Evolutionary conservation across 495 filamentous ascomycete genomes (phyloP), one percentile per base, ranked within the genome.

Genomic region (Aspergillus homomorphus): DNA sequence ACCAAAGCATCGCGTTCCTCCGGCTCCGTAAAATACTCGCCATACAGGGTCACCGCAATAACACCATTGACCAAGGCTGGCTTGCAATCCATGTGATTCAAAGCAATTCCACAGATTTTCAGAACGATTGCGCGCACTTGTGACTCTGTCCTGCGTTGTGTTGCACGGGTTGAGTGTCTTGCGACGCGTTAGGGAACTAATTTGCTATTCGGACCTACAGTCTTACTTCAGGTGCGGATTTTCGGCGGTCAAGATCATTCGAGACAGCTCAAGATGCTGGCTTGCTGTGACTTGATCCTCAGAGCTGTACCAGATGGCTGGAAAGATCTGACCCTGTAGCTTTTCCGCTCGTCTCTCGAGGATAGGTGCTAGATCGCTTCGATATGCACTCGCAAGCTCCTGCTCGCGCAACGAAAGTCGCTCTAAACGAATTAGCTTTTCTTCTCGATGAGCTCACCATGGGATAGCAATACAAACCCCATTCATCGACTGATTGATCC

Each of bases 31-130:
- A 70, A 70, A 20, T 70, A 70, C n/a, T 66, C 65, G 0, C 68
- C 68, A 24, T 66, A 71, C 0, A 69, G 41, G 1, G 49, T 66
- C 15, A 66, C 64, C 0, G 64, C 57, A 59, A 71, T 66, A 0
- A 71, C 64, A 1, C 66, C 68, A 61, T 69, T 69, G 21, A 71
- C 60, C 16, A 71, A 18, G 2, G 64, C 64, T 45, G 68, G 66
- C 22, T 62, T 61, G 16, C 58, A 51, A 22, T 53, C 48, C 10
- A 46, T 45, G 48, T 67, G 62, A 14, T 51, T 30, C 12, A 69
- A 12, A 0, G 60, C 64, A 18, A 71, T 69, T 16, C 68, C 68
- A 44, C 66, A 71, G 14, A 67, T 51, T 8, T 61, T 56, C 0
- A 71, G 56, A 1, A 71, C 68, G 5, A 64, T 66, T 0, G 60